Evolutionary conservation across 139 green algal species (phyloP), one percentile per base, ranked within the genome.

Genomic region (Dunaliella primolecta): DNA sequence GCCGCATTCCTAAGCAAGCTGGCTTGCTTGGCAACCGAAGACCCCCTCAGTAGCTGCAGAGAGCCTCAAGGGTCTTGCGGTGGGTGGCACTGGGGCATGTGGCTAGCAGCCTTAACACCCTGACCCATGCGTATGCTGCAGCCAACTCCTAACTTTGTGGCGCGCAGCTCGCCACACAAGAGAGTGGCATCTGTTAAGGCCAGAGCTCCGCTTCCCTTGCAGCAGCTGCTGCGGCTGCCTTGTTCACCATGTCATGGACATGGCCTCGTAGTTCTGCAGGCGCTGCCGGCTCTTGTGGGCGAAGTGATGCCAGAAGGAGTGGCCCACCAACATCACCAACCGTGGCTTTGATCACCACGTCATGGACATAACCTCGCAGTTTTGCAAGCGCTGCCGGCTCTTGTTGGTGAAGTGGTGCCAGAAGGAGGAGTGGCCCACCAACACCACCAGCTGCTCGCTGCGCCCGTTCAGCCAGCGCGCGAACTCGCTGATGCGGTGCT

Each of bases 341-440:
- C 46, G n/a, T n/a, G n/a, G n/a, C 72, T 3, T 78, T 3, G 21
- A 78, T 83, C 38, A 83, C 37, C 38, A 83, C 27, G 37, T 27
- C 78, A 83, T 83, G 23, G 25, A 70, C 27, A 83, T 25, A 3
- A 83, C 78, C 37, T 83, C 78, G 37, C 78, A 83, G 78, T 83
- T 83, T 1, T 30, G n/a, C 15, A 84, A 23, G 25, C 38, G 38
- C 57, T 78, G 38, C 32, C 21, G 35, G 36, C 32, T 25, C 55
- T 84, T 30, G n/a, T 78, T 84, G 80, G 46, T 57, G 56, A 84
- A 84, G 56, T 2, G 27, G 56, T 78, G 37, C 84, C 84, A 87
- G 71, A 87, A 87, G 11, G 70, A 81, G 30, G 78, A 84, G 84
- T 87, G 84, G 70, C 84, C 84, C 24, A 87, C 77, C 35, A 87